phyloP scores from a whole-genome alignment of 768 basidiomycete genomes.

The Lactifluus pinguis region DNA sequence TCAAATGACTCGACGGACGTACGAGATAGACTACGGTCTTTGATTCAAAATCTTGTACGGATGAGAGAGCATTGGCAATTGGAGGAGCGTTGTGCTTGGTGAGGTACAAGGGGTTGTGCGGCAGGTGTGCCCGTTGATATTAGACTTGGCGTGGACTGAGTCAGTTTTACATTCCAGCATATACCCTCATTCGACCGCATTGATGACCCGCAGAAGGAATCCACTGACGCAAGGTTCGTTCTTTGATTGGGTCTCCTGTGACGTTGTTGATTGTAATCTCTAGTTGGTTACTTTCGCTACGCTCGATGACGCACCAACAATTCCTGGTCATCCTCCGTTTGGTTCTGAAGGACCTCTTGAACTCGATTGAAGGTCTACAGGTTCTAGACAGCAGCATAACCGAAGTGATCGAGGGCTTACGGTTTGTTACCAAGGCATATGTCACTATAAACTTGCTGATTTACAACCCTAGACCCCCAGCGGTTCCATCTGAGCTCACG shows the following conservation, averaged over 20 bases:
- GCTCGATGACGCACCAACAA: conserved; percentile 49
- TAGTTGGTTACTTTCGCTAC: conserved; percentile 46
- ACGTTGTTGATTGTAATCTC: background rate
- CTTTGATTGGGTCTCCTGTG: background rate
- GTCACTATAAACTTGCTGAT: background rate
- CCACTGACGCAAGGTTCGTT: conserved; percentile 6
- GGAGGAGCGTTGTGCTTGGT: conserved; percentile 58
- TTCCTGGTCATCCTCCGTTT: conserved; percentile 37
- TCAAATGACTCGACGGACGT: conserved; percentile 26
- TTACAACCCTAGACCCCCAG: conserved; percentile 28
- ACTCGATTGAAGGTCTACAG: conserved; percentile 60
- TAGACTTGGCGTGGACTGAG: background rate
- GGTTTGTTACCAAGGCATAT: conserved; percentile 24
- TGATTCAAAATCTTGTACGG: conserved; percentile 69
- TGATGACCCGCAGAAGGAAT: conserved; percentile 35
- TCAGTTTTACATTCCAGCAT: conserved; percentile 31
- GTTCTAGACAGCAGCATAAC: conserved; percentile 48
- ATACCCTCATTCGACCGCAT: conserved; percentile 51
- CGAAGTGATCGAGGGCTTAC: conserved; percentile 45
- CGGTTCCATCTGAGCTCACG: conserved; percentile 33
- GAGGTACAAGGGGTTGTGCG: conserved; percentile 52
- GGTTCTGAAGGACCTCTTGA: conserved; percentile 51
- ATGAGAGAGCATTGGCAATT: conserved; percentile 62
- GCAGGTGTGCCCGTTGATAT: conserved; percentile 37
- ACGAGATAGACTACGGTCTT: conserved; percentile 56